Evolutionary conservation across 805 yeast genomes (phyloP).

Genomic region (Clavispora phyllophila): DNA sequence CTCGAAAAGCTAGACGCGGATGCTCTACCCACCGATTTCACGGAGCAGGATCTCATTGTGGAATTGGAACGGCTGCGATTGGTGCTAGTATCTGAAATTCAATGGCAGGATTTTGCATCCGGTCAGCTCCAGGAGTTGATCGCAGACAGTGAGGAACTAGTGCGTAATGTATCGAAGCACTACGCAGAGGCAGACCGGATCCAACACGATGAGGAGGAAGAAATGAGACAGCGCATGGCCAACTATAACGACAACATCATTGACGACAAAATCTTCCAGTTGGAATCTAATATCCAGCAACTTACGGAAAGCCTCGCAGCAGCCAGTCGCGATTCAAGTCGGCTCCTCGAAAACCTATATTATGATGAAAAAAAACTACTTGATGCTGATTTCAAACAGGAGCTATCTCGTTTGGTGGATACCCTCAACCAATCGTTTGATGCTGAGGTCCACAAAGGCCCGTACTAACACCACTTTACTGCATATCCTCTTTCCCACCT

Average conservation of each 20-base stretch:
- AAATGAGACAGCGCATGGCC: constrained; percentile 8
- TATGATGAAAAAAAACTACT: background rate
- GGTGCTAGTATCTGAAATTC: constrained; percentile 33
- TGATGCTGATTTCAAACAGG: background rate
- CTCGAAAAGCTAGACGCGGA: background rate
- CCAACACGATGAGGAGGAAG: constrained; percentile 12
- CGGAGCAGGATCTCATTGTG: constrained; percentile 14
- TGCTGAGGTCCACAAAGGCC: background rate
- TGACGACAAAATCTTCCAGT: constrained; percentile 9
- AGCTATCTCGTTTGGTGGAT: constrained; percentile 9
- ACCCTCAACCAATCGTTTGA: constrained; percentile 13
- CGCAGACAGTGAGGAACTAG: constrained; percentile 29
- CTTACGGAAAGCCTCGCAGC: constrained; percentile 6
- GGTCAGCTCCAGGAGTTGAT: constrained; percentile 29
- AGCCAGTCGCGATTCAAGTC: background rate
- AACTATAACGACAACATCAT: constrained; percentile 10
- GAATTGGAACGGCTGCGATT: constrained; percentile 27
- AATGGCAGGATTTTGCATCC: constrained; percentile 30
- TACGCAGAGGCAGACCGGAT: constrained; percentile 19
- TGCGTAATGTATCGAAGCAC: constrained; percentile 29
- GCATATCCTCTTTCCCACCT: background rate
- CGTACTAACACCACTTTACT: background rate
- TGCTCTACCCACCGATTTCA: background rate
- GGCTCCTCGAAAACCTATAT: background rate
- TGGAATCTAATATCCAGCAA: constrained; percentile 13